phyloP scores from a whole-genome alignment of 345 rosid species.

The Mallotus nudiflorus region DNA sequence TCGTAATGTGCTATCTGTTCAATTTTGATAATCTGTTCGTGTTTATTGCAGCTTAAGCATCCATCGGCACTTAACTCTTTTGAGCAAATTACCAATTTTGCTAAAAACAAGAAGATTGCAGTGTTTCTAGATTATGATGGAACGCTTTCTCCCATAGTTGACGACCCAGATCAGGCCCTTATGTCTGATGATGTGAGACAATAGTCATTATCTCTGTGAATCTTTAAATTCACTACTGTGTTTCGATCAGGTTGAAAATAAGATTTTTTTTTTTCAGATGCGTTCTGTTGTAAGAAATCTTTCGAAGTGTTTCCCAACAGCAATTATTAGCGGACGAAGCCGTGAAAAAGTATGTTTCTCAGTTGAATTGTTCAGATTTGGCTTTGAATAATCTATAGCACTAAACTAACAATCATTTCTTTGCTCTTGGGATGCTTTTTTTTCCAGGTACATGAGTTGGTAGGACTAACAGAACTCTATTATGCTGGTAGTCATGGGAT shows the following conservation, averaged over 20 bases:
- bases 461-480: constrained; percentile 86
- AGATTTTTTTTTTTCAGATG: constrained; percentile 49
- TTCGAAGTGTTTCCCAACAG: constrained; percentile 81
- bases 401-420: not conserved
- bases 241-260: not conserved
- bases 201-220: not conserved
- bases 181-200: constrained; percentile 81
- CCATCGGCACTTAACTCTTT: constrained; percentile 81
- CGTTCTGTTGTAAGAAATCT: constrained; percentile 79
- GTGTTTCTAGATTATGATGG: constrained; percentile 89
- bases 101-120: constrained; percentile 76
- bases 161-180: constrained; percentile 75
- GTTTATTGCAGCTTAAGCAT: constrained; percentile 58
- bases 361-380: not conserved
- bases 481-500: constrained; percentile 99
- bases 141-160: constrained; percentile 91
- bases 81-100: constrained; percentile 51
- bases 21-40: no score
- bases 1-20: no score
- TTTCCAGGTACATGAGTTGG: constrained; percentile 72
- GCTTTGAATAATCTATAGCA: not conserved
- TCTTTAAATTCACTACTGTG: no score
- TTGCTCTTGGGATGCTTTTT: not conserved
- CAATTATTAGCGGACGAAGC: constrained; percentile 95
- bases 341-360: constrained; percentile 80